phyloP scores from a whole-genome alignment of 2,329 filamentous ascomycete genomes.

The Sporothrix luriei region DNA sequence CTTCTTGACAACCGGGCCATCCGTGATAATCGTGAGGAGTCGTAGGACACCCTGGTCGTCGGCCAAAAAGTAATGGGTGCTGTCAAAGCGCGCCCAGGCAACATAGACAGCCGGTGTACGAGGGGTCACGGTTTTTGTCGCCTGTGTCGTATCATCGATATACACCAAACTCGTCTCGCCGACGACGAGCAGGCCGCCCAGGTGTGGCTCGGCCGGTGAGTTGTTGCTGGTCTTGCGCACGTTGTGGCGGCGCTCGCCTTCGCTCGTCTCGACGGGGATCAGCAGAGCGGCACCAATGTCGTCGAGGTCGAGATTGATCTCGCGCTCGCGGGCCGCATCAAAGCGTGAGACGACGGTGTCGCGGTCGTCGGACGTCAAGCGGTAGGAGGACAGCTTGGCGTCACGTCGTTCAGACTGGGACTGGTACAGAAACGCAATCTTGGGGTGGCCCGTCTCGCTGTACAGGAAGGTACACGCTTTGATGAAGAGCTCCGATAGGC shows the following conservation, averaged over 20 bases:
- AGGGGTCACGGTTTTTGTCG: constrained; percentile 65
- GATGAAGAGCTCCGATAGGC: constrained; percentile 62
- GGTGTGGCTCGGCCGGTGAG: constrained; percentile 56
- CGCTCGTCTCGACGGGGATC: constrained; percentile 61
- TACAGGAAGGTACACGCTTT: constrained; percentile 61
- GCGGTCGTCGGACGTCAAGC: constrained; percentile 61
- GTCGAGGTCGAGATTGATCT: constrained; percentile 56
- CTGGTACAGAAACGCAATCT: constrained; percentile 62
- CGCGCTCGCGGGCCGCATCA: constrained; percentile 57
- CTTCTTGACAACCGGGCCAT: constrained; percentile 66
- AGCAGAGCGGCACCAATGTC: constrained; percentile 62
- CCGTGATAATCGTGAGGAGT: constrained; percentile 75
- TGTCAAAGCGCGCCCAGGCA: constrained; percentile 85
- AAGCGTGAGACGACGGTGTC: constrained; percentile 58
- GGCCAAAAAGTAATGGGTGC: constrained; percentile 79
- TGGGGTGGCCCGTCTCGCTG: constrained; percentile 60
- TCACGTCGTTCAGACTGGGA: constrained; percentile 55
- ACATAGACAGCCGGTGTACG: constrained; percentile 81
- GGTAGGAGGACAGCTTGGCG: constrained; percentile 61
- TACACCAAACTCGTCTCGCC: constrained; percentile 84
- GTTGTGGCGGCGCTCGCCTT: constrained; percentile 63
- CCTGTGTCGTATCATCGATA: constrained; percentile 74
- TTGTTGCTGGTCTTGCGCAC: constrained; percentile 50
- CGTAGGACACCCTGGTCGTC: constrained; percentile 89
- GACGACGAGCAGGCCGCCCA: constrained; percentile 72